Conservation (phyloP, 2,329 filamentous ascomycete species). For the Aspergillus sp. region DNA sequence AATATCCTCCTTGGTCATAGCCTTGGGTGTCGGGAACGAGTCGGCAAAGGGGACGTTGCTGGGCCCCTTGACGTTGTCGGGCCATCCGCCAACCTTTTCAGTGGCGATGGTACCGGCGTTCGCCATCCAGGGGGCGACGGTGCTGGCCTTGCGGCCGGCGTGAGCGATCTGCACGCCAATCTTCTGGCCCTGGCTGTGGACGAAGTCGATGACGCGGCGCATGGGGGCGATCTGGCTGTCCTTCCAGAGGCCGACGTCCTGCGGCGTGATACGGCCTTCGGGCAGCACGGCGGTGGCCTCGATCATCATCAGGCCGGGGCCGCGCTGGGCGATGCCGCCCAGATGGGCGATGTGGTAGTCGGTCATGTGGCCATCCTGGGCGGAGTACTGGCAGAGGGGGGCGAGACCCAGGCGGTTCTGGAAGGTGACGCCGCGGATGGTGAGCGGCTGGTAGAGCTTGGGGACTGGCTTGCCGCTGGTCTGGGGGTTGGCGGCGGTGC, state of each 20-base stretch:
- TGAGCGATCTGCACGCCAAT: conserved; percentile 80
- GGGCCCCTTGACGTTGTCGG: conserved; percentile 55
- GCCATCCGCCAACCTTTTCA: conserved; percentile 53
- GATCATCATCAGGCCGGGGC: conserved; percentile 69
- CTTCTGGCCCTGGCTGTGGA: conserved; percentile 73
- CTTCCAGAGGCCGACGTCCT: conserved; percentile 65
- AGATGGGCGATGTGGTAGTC: conserved; percentile 81
- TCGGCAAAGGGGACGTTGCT: conserved; percentile 62
- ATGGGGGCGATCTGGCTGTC: conserved; percentile 76
- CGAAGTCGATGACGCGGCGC: conserved; percentile 67
- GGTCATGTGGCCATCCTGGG: conserved; percentile 69
- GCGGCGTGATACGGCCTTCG: conserved; percentile 76
- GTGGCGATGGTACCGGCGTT: conserved; percentile 36
- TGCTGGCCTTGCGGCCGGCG: conserved; percentile 65
- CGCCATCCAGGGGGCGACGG: conserved; percentile 51
- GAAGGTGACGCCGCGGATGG: conserved; percentile 58
- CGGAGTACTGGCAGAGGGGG: conserved; percentile 66
- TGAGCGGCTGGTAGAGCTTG: conserved; percentile 59
- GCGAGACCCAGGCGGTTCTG: conserved; percentile 52
- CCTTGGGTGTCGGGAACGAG: conserved; percentile 61
- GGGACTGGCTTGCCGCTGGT: conserved; percentile 42
- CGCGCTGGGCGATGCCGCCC: conserved; percentile 72
- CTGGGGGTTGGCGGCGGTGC: conserved; percentile 40
- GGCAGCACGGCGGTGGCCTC: conserved; percentile 75
- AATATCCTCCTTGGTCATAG: conserved; percentile 68